Percentiles rank a stretch among this genome's conserved stretches.
These are phyloP conservation scores for Cylindrodendrum hubeiense DNA, from an alignment of 2,329 filamentous ascomycete genomes.

Conservation along the genomic window DNA sequence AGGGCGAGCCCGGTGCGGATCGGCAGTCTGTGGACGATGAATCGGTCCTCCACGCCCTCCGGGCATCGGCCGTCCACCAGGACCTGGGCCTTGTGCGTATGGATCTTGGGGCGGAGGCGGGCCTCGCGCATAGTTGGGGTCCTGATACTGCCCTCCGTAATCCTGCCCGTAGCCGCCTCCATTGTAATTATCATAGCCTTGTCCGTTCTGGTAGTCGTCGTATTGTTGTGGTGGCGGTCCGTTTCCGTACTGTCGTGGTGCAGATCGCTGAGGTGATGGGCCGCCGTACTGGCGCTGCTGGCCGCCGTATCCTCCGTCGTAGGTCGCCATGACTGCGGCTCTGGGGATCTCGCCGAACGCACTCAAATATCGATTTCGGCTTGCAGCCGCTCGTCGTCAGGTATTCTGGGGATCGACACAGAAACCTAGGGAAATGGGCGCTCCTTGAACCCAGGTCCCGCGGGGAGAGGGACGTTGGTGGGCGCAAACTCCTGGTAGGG, in stretches of 20 bases:
- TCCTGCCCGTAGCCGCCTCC: conserved; percentile 55
- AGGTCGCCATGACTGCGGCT: conserved; percentile 58
- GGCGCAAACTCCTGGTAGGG: conserved; percentile 32
- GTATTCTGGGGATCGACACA: conserved; percentile 11
- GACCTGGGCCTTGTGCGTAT: conserved; percentile 56
- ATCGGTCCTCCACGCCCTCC: conserved; percentile 60
- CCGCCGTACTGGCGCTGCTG: conserved; percentile 64
- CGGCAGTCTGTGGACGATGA: conserved; percentile 55
- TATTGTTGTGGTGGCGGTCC: conserved; percentile 52
- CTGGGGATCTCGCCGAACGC: conserved; percentile 3
- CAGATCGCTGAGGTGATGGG: conserved; percentile 56
- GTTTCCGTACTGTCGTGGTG: conserved; percentile 51
- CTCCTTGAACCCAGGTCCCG: conserved; percentile 8
- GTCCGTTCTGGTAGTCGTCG: conserved; percentile 60
- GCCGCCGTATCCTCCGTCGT: conserved; percentile 58
- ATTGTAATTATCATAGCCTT: conserved; percentile 60
- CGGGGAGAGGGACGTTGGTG: conserved; percentile 11
- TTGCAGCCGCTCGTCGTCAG: conserved; percentile 14
- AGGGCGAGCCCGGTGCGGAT: conserved; percentile 51
- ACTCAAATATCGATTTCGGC: not conserved
- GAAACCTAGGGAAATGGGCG: conserved; percentile 8
- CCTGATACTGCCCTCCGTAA: conserved; percentile 57
- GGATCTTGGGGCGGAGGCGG: conserved; percentile 59
- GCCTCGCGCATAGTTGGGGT: conserved; percentile 60
- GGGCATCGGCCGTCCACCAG: conserved; percentile 57